These are phyloP conservation scores for Suzukiozyma palmioleophila DNA, from an alignment of 1,139 yeast genomes.

Conservation along the genomic window DNA sequence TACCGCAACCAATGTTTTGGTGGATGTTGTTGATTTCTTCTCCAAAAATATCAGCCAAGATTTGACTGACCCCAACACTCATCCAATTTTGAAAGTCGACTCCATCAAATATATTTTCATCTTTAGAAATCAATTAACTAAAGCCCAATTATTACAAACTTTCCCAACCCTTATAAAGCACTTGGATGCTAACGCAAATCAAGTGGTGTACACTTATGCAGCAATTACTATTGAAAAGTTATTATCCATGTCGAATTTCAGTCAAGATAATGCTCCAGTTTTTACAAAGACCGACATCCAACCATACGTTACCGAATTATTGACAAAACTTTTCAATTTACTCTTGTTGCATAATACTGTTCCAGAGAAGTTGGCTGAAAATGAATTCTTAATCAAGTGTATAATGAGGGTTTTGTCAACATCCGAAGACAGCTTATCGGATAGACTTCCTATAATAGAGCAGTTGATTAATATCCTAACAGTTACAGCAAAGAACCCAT, in stretches of 20 bases:
- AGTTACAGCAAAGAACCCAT: conserved; percentile 80
- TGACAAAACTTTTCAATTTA: conserved; percentile 62
- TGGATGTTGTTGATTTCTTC: conserved; percentile 87
- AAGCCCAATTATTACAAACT: conserved; percentile 73
- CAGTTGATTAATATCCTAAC: conserved; percentile 68
- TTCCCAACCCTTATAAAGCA: conserved; percentile 78
- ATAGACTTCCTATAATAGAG: conserved; percentile 46
- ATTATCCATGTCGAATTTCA: conserved; percentile 65
- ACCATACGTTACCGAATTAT: conserved; percentile 43
- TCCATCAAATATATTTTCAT: conserved; percentile 87
- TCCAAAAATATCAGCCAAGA: conserved; percentile 78
- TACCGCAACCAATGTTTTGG: conserved; percentile 76
- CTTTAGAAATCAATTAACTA: conserved; percentile 89
- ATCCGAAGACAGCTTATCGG: conserved; percentile 56
- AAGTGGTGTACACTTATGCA: conserved; percentile 88
- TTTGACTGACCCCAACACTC: conserved; percentile 48
- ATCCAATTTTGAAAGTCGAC: conserved; percentile 81
- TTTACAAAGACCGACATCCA: conserved; percentile 70
- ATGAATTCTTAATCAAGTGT: conserved; percentile 87
- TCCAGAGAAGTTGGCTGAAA: conserved; percentile 92
- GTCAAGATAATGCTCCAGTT: conserved; percentile 44
- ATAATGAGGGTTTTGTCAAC: conserved; percentile 79
- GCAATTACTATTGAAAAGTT: conserved; percentile 91
- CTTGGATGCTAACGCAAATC: conserved; percentile 49
- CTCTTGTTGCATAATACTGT: conserved; percentile 55